Evolutionary conservation across 805 yeast species (phyloP), one percentile per base, ranked within the genome.

Genomic region (Cephaloascus fragrans): DNA sequence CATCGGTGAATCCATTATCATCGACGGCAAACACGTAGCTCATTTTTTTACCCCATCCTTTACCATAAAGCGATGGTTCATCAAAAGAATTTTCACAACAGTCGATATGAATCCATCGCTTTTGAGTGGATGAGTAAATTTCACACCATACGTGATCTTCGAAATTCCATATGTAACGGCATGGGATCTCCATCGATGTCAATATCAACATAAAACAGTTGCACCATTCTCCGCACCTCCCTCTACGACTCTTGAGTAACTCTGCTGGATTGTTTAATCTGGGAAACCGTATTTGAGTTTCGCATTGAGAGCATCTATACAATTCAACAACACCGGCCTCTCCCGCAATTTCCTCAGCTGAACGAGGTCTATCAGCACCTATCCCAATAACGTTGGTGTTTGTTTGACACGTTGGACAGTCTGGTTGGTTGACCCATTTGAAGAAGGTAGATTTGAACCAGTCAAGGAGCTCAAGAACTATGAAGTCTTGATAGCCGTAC

Each of bases 61-160:
- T 67, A 36, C 80, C 73, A 52, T 89, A 89, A 14, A 88, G 61
- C 18, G 65, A 54, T 0, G 97, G 97, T 43, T 85, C 75, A 56
- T 90, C 95, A 59, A 69, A 87, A 0, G 89, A 79, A 36, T 77
- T 80, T 49, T 89, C 97, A 55, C 97, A 90, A 6, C 86, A 75
- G 51, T 89, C 97, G 15, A 84, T 62, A 56, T 90, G 97, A 16
- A 89, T 68, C 97, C 97, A 90, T 39, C 87, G 59, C 34, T 69
- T 57, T 45, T 74, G 63, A 17, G 60, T 50, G 0, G 49, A 55
- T 1, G 95, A 83, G 54, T 76, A 89, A 49, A 83, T 81, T 52
- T 90, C 97, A 50, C 94, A 83, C 97, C 97, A 90, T 1, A 86
- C 97, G 55, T 90, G 97, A 55, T 90, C 97, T 54, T 90, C 97